Conservation (phyloP, 805 yeast genomes). For the Starmerella geochares region DNA sequence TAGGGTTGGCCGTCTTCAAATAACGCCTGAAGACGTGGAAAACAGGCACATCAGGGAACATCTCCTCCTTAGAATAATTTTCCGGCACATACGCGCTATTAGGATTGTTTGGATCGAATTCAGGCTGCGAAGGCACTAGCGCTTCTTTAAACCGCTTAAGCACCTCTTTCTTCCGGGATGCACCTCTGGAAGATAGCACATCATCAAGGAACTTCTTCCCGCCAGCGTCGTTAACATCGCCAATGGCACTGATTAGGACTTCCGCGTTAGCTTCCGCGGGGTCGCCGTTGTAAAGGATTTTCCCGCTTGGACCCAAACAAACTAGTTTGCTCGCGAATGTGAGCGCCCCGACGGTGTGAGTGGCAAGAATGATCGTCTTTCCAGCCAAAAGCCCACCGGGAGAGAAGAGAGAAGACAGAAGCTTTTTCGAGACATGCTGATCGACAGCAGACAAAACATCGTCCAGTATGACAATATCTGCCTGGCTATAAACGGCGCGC, state of each 20-base stretch:
- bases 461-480: conserved; percentile 76
- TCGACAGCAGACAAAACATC: conserved; percentile 93
- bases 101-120: conserved; percentile 3
- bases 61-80: conserved; percentile 33
- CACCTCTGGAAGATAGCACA: conserved; percentile 9
- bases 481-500: conserved; percentile 83
- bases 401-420: conserved; percentile 68
- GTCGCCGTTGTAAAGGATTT: conserved; percentile 6
- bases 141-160: background rate
- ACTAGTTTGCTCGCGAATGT: conserved; percentile 8
- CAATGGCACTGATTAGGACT: background rate
- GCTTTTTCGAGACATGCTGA: conserved; percentile 70
- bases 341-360: conserved; percentile 73
- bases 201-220: conserved; percentile 44
- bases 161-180: conserved; percentile 13
- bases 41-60: conserved; percentile 31
- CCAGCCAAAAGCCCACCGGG: conserved; percentile 62
- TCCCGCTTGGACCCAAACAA: conserved; percentile 10
- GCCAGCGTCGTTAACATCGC: conserved; percentile 35
- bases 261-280: conserved; percentile 1
- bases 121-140: background rate
- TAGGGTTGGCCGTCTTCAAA: conserved; percentile 12
- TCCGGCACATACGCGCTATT: conserved; percentile 1
- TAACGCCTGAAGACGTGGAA: conserved; percentile 17
- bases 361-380: conserved; percentile 72